These are phyloP conservation scores for Podosphaera fusca DNA, from an alignment of 2,329 filamentous ascomycete species.

Conservation along the genomic window DNA sequence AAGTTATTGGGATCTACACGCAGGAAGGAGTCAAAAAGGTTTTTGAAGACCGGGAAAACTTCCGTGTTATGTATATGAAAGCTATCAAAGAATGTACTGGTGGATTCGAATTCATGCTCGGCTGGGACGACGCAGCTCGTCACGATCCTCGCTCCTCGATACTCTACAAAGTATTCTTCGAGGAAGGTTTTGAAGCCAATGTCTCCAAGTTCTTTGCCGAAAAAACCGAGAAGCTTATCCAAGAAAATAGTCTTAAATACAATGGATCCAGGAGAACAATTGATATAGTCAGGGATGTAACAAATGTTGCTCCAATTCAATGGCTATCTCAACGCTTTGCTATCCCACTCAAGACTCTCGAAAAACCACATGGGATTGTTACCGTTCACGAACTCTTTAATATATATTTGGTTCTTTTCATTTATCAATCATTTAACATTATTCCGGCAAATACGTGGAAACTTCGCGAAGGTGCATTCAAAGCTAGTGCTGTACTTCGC, in stretches of 20 bases:
- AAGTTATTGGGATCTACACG: conserved; percentile 24
- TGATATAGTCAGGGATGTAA: conserved; percentile 26
- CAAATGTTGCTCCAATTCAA: conserved; percentile 36
- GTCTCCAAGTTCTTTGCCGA: conserved; percentile 21
- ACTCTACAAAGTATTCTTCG: conserved; percentile 23
- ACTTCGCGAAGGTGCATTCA: conserved; percentile 21
- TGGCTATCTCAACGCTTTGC: conserved; percentile 26
- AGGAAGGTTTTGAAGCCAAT: conserved; percentile 21
- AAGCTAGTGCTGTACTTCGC: conserved; percentile 19
- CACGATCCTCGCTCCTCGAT: conserved; percentile 20
- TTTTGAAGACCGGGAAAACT: conserved; percentile 25
- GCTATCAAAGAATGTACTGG: conserved; percentile 20
- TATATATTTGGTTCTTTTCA: conserved; percentile 22
- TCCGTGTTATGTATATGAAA: conserved; percentile 24
- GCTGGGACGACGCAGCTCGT: conserved; percentile 21
- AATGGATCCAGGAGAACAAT: conserved; percentile 21
- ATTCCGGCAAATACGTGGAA: conserved; percentile 25
- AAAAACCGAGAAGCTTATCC: conserved; percentile 22
- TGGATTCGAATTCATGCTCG: conserved; percentile 24
- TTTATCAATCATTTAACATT: conserved; percentile 31
- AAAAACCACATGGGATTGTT: conserved; percentile 32
- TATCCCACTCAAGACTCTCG: conserved; percentile 36
- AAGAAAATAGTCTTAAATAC: conserved; percentile 23
- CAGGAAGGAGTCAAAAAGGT: conserved; percentile 26
- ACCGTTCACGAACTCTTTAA: conserved; percentile 24